Percentiles rank a stretch among this genome's conserved stretches.
Evolutionary conservation across 2,329 filamentous ascomycete species (phyloP).

Genomic region (Mycosphaerelloides madeirae): DNA sequence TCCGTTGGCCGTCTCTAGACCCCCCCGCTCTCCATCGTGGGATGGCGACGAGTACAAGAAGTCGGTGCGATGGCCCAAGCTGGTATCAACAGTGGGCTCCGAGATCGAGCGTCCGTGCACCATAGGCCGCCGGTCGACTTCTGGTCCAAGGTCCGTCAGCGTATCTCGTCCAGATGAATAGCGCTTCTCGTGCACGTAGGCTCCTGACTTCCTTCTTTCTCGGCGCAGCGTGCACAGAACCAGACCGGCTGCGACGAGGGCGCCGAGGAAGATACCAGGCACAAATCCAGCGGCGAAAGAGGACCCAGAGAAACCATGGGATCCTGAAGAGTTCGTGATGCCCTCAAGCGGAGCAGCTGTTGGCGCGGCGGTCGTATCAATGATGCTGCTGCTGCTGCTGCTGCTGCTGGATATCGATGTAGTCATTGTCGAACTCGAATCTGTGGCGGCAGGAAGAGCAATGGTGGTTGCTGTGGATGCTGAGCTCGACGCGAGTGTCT

Average conservation of each 20-base stretch:
- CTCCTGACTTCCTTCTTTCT: slow-evolving; percentile 6
- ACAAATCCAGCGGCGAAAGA: slow-evolving; percentile 35
- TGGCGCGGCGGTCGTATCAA: slow-evolving; percentile 14
- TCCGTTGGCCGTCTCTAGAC: slow-evolving; percentile 9
- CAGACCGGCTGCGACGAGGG: slow-evolving; percentile 21
- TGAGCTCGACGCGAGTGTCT: slow-evolving; percentile 10
- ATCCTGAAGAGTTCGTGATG: not conserved
- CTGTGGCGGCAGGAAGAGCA: slow-evolving; percentile 7
- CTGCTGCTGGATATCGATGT: not conserved
- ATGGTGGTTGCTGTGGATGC: slow-evolving; percentile 7
- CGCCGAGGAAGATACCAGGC: slow-evolving; percentile 31
- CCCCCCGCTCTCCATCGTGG: slow-evolving; percentile 10
- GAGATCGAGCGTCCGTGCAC: slow-evolving; percentile 32
- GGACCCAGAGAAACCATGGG: slow-evolving; percentile 25
- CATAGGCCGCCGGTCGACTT: slow-evolving; percentile 21
- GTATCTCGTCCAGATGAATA: slow-evolving; percentile 21
- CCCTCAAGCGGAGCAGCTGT: slow-evolving; percentile 18
- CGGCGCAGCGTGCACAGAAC: slow-evolving; percentile 24
- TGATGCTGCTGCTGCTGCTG: not conserved
- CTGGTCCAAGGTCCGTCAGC: slow-evolving; percentile 24
- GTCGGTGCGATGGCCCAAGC: slow-evolving; percentile 29
- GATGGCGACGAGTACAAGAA: slow-evolving; percentile 30
- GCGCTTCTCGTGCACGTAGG: slow-evolving; percentile 22
- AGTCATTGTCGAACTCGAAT: slow-evolving; percentile 1
- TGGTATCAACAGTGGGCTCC: slow-evolving; percentile 26